phyloP scores from a whole-genome alignment of 2,329 filamentous ascomycete species.

The Hymenoscyphus linearis region DNA sequence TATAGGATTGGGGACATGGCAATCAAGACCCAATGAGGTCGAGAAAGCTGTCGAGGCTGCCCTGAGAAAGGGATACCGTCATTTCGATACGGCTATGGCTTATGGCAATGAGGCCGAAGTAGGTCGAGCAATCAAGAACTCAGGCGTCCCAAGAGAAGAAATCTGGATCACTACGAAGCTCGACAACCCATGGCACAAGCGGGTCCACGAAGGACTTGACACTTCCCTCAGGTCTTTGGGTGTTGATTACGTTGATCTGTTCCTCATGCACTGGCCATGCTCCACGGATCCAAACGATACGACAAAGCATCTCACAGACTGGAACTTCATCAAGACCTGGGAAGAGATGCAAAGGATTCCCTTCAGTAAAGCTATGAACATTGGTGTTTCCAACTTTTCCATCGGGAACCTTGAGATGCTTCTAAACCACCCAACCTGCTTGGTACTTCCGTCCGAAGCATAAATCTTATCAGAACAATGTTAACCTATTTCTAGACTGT shows the following conservation, averaged over 20 bases:
- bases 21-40: conserved; percentile 63
- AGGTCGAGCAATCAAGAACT: conserved; percentile 62
- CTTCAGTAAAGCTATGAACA: conserved; percentile 68
- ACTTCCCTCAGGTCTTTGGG: conserved; percentile 55
- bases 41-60: conserved; percentile 66
- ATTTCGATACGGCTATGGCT: conserved; percentile 62
- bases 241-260: conserved; percentile 63
- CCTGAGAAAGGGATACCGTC: conserved; percentile 63
- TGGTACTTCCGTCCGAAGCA: conserved; percentile 36
- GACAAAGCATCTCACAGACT: conserved; percentile 67
- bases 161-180: conserved; percentile 78
- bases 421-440: conserved; percentile 58
- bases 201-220: conserved; percentile 56
- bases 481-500: conserved; percentile 37
- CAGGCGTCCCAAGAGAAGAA: conserved; percentile 56
- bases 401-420: conserved; percentile 76
- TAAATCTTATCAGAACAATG: neutral
- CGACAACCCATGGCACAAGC: conserved; percentile 73
- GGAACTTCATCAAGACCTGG: conserved; percentile 80
- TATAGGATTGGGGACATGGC: conserved; percentile 75
- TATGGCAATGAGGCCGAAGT: conserved; percentile 74
- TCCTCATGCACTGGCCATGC: conserved; percentile 68
- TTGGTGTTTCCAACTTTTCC: conserved; percentile 82
- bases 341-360: conserved; percentile 65
- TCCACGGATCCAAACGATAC: conserved; percentile 51